Evolutionary conservation across 192 early-diverging fungal genomes (phyloP).

Genomic region (Chytriomyces confervae): DNA sequence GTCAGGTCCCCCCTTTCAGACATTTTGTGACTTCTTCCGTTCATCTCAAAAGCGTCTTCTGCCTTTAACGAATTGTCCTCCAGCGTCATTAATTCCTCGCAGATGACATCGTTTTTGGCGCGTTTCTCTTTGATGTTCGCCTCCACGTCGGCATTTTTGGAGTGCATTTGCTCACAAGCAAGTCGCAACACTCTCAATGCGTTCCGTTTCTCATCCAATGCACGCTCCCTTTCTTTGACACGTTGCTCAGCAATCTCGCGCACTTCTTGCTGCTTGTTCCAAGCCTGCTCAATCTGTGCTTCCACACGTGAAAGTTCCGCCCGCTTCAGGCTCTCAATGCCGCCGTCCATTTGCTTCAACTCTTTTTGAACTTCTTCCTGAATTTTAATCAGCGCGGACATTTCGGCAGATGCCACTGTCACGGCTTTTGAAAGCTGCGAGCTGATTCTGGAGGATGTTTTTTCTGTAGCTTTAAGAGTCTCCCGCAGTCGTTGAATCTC

Average conservation of each 20-base stretch:
- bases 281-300: conserved; percentile 15
- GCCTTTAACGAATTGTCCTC: conserved; percentile 19
- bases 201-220: background rate
- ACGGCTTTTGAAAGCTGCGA: conserved; percentile 13
- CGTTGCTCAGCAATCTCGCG: background rate
- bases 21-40: no score
- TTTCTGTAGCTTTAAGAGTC: conserved; percentile 12
- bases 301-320: conserved; percentile 13
- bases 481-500: conserved; percentile 14
- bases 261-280: conserved; percentile 18
- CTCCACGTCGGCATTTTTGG: conserved; percentile 22
- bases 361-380: conserved; percentile 30
- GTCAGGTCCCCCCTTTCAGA: no score
- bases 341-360: conserved; percentile 5
- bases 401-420: conserved; percentile 28
- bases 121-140: conserved; percentile 11
- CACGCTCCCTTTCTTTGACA: background rate
- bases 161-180: conserved; percentile 24
- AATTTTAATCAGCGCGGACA: conserved; percentile 23
- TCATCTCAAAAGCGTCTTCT: background rate
- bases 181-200: background rate
- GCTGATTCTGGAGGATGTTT: background rate
- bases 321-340: conserved; percentile 1
- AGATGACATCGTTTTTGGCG: conserved; percentile 15
- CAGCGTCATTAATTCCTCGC: conserved; percentile 26